phyloP scores from a whole-genome alignment of 345 rosid genomes.

The Salix brachista region DNA sequence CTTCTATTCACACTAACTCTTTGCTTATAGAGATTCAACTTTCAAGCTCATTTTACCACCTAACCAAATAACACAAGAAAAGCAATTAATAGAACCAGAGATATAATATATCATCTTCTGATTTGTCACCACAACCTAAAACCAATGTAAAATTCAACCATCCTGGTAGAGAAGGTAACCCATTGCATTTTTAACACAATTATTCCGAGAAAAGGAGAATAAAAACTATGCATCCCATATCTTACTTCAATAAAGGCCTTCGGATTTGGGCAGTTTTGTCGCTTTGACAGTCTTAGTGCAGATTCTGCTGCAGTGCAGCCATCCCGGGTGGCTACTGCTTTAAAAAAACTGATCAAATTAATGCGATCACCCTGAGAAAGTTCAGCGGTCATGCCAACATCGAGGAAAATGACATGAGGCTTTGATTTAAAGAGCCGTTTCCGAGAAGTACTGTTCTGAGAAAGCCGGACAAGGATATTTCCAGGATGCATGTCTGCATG shows the following conservation, averaged over 20 bases:
- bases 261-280: conserved; percentile 88
- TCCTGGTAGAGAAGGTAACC: neutral
- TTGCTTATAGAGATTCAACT: neutral
- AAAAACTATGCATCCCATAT: neutral
- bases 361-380: conserved; percentile 74
- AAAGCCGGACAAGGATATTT: conserved; percentile 80
- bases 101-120: neutral
- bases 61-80: neutral
- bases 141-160: neutral
- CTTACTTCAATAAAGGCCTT: conserved; percentile 67
- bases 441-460: conserved; percentile 55
- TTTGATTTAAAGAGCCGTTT: conserved; percentile 67
- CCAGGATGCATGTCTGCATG: conserved; percentile 99
- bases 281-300: conserved; percentile 73
- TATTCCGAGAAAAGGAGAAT: neutral
- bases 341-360: conserved; percentile 81
- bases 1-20: neutral
- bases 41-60: neutral
- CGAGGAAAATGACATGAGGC: conserved; percentile 95
- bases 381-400: conserved; percentile 99
- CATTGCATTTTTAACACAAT: neutral
- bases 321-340: conserved; percentile 88
- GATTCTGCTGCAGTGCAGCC: conserved; percentile 89
- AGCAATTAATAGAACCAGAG: neutral
- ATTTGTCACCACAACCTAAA: neutral